Evolutionary conservation across 1,139 yeast species (phyloP).

Genomic region (Scheffersomyces lignicola): DNA sequence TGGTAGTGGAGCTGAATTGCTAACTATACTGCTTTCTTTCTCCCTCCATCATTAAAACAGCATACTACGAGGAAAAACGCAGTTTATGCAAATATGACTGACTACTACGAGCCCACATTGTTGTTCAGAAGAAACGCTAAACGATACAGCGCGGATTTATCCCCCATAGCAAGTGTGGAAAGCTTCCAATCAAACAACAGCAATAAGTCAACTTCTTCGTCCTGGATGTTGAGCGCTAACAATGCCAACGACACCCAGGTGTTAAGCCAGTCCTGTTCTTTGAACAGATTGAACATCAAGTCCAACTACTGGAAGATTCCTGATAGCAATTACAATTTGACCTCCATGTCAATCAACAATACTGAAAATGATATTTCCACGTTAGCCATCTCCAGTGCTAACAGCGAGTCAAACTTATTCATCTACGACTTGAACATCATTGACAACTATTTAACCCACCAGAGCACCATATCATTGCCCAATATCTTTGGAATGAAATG

Average conservation of each 20-base stretch:
- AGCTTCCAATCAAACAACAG: constrained; percentile 12
- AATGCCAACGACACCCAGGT: constrained; percentile 32
- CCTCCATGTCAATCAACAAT: constrained; percentile 43
- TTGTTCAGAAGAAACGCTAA: constrained; percentile 49
- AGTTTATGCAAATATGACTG: constrained; percentile 21
- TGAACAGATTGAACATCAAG: constrained; percentile 44
- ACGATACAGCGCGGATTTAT: constrained; percentile 25
- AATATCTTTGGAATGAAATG: constrained; percentile 66
- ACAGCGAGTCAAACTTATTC: constrained; percentile 54
- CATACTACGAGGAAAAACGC: background rate
- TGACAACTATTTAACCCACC: constrained; percentile 58
- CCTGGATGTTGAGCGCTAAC: constrained; percentile 28
- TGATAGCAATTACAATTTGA: constrained; percentile 55
- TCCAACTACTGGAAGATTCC: constrained; percentile 76
- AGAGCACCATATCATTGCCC: constrained; percentile 72
- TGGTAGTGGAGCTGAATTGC: background rate
- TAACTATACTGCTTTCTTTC: background rate
- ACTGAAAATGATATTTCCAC: constrained; percentile 30
- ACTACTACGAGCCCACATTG: constrained; percentile 44
- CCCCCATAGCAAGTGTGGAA: constrained; percentile 29
- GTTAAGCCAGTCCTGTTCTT: constrained; percentile 41
- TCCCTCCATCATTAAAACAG: background rate
- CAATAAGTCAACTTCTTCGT: background rate
- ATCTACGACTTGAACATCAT: constrained; percentile 57
- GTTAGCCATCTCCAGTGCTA: constrained; percentile 68